A percentile compares a stretch with the other conserved stretches of the same genome.
Evolutionary conservation across 169 alveolate species (phyloP).

Genomic region (Eimeria acervulina): DNA sequence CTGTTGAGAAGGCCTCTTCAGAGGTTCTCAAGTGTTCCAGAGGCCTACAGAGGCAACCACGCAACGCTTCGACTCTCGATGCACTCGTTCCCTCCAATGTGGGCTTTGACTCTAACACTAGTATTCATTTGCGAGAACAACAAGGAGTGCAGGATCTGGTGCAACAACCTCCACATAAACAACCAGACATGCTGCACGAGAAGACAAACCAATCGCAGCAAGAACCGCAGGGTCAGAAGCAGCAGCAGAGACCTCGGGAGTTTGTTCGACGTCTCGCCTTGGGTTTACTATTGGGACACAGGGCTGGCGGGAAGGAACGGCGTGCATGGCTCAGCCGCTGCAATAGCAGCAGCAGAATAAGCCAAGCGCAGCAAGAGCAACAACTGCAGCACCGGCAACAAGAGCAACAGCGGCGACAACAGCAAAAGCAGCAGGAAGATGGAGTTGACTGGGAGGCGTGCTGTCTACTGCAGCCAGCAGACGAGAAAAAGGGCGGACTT

Average conservation of each 20-base stretch:
- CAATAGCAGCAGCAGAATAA: background rate
- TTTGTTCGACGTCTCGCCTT: slow-evolving; percentile 60
- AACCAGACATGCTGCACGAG: background rate
- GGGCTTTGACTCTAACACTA: background rate
- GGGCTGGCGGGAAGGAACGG: slow-evolving; percentile 24
- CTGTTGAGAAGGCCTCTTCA: background rate
- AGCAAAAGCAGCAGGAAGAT: slow-evolving; percentile 5
- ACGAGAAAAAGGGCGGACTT: slow-evolving; percentile 13
- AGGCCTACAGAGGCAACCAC: background rate
- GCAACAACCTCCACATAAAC: slow-evolving; percentile 27
- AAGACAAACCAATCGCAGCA: background rate
- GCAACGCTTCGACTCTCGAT: background rate
- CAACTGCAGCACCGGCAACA: background rate
- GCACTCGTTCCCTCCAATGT: background rate
- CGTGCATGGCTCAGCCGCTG: slow-evolving; percentile 21
- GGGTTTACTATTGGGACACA: slow-evolving; percentile 31
- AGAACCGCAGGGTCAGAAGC: background rate
- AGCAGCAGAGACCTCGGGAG: slow-evolving; percentile 47
- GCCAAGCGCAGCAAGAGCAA: background rate
- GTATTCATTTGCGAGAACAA: background rate
- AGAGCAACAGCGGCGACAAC: slow-evolving; percentile 32
- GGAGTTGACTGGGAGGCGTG: slow-evolving; percentile 68
- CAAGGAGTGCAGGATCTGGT: background rate
- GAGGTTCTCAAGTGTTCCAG: background rate
- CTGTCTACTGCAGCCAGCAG: slow-evolving; percentile 74